Base-by-base conservation (phyloP, 2,329 filamentous ascomycete genomes). In the Amauroascus niger region DNA sequence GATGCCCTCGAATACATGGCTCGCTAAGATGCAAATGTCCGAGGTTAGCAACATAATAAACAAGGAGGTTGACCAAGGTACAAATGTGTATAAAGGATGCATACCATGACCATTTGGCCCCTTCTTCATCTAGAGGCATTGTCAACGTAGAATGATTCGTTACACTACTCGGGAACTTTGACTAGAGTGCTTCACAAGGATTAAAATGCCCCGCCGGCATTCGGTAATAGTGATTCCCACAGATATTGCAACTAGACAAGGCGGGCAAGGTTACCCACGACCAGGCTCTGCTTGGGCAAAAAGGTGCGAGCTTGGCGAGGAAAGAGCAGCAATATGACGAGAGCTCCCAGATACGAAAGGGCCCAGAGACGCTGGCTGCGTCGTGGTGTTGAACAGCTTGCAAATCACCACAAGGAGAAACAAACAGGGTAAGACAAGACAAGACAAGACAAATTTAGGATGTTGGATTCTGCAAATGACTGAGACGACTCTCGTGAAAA, bases 1-100 rank as follows among this genome's bases (percentile, higher is more conserved):
- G 69, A 61, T 75, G 73, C 16, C 73, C 73, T 52, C 73, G 70
- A 59, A 75, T 72, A 56, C 73, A 75, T 59, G 73, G 72, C 58
- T 75, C 72, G 56, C 73, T 75, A 16, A n/a, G 18, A 28, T 22
- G 8, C n/a, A 45, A 22, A 26, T 48, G 1, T 22, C 35, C 13
- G 35, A 18, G 16, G 24, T 53, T 37, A 52, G 54, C 32, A 33
- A 8, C 33, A 2, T 14, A 28, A n/a, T 43, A 45, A 33, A 41
- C 11, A 41, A n/a, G 18, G 28, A 44, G 13, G 20, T 18, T n/a
- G n/a, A n/a, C n/a, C n/a, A n/a, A n/a, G 11, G n/a, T 39, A 6
- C 39, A 9, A 40, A 30, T 35, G 43, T n/a, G n/a, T n/a, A 14
- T 4, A 32, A 33, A 11, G 11, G 39, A 35, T 30, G 33, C 33